phyloP scores from a whole-genome alignment of 2,329 filamentous ascomycete species.

The Ophiostoma piceae region DNA sequence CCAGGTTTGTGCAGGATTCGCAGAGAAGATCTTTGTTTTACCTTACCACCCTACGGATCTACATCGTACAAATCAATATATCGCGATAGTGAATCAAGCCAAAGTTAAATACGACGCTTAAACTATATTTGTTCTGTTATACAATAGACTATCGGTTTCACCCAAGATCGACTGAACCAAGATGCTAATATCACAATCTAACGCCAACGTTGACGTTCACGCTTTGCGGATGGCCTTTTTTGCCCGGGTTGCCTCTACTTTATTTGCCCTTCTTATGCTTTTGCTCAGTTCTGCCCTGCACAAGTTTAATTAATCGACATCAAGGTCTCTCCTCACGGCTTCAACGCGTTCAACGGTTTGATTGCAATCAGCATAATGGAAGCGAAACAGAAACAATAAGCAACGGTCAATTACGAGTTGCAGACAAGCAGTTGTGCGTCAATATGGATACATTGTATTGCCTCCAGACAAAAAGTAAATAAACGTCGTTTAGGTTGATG shows the following conservation, averaged over 20 bases:
- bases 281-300: neutral
- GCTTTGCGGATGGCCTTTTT: neutral
- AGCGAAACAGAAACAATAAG: neutral
- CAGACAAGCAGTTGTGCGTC: neutral
- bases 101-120: neutral
- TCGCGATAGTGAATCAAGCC: neutral
- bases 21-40: neutral
- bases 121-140: neutral
- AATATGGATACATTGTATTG: neutral
- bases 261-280: neutral
- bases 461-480: too few species aligned
- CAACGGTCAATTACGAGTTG: neutral
- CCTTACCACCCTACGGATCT: neutral
- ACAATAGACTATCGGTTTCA: constrained; percentile 4
- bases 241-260: neutral
- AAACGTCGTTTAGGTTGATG: neutral
- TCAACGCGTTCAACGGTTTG: constrained; percentile 4
- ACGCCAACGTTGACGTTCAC: neutral
- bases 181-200: neutral
- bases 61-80: neutral
- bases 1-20: neutral
- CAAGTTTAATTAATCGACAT: neutral
- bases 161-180: neutral
- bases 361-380: neutral
- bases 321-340: constrained; percentile 2